Conservation (phyloP, 768 basidiomycete genomes). For the Suillus weaverae region DNA sequence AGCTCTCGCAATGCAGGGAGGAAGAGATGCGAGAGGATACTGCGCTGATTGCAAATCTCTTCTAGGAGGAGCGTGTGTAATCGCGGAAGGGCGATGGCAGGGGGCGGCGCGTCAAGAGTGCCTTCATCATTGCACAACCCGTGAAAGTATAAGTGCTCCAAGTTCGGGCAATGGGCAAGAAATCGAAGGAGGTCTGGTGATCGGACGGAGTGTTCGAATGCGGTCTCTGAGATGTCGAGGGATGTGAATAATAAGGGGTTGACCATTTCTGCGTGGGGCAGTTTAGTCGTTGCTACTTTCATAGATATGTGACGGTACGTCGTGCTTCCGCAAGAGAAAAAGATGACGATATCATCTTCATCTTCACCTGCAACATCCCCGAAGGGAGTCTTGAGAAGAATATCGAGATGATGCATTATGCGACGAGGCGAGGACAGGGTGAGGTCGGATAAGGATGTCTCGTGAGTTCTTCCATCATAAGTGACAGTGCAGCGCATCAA, state of each 20-base stretch:
- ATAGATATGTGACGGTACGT: slow-evolving; percentile 44
- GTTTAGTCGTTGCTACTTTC: slow-evolving; percentile 47
- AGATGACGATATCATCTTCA: slow-evolving; percentile 21
- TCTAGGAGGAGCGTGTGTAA: slow-evolving; percentile 59
- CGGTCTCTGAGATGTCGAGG: slow-evolving; percentile 55
- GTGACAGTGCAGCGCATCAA: slow-evolving; percentile 56
- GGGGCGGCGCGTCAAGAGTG: slow-evolving; percentile 27
- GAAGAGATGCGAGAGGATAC: slow-evolving; percentile 62
- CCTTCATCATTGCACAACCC: slow-evolving; percentile 53
- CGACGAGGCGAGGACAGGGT: slow-evolving; percentile 18
- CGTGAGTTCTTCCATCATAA: slow-evolving; percentile 32
- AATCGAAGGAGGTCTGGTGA: slow-evolving; percentile 58
- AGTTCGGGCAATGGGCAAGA: slow-evolving; percentile 57
- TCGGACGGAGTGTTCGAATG: slow-evolving; percentile 39
- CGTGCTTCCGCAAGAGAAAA: slow-evolving; percentile 34
- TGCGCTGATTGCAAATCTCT: slow-evolving; percentile 61
- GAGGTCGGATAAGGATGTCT: slow-evolving; percentile 30
- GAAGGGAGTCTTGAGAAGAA: slow-evolving; percentile 27
- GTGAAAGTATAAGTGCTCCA: slow-evolving; percentile 57
- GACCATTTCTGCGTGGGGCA: slow-evolving; percentile 48
- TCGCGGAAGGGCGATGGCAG: slow-evolving; percentile 53
- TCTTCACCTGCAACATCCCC: slow-evolving; percentile 14
- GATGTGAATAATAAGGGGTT: slow-evolving; percentile 55
- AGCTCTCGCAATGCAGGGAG: slow-evolving; percentile 61
- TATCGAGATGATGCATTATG: slow-evolving; percentile 29